phyloP scores from a whole-genome alignment of 169 alveolate genomes.

The Eimeria sp. region DNA sequence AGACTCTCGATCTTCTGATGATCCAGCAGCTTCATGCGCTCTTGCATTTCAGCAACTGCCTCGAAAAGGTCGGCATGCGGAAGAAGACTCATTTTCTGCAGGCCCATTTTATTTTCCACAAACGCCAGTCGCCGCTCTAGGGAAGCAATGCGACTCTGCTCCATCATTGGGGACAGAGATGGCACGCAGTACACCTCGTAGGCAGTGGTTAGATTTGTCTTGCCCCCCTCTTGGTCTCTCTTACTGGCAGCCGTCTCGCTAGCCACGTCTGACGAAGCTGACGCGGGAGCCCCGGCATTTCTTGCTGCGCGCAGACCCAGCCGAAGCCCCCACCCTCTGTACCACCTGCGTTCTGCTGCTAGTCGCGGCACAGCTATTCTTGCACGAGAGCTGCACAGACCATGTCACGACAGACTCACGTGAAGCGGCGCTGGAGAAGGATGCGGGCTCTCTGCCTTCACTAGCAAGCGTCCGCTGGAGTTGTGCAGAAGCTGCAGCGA shows the following conservation, averaged over 20 bases:
- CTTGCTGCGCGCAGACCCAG: background rate
- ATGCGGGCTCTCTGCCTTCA: background rate
- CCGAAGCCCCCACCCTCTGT: background rate
- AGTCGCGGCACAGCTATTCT: background rate
- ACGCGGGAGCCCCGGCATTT: background rate
- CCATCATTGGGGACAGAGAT: constrained; percentile 73
- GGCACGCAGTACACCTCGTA: constrained; percentile 83
- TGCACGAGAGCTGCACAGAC: background rate
- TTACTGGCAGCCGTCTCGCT: background rate
- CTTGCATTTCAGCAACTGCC: constrained; percentile 55
- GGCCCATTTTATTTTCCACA: constrained; percentile 76
- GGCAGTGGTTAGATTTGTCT: constrained; percentile 4
- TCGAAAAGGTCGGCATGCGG: constrained; percentile 76
- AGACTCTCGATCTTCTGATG: constrained; percentile 66
- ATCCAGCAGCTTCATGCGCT: constrained; percentile 70
- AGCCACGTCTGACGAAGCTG: background rate
- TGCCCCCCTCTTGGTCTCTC: background rate
- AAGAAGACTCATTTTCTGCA: constrained; percentile 69
- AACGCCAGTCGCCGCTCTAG: constrained; percentile 79
- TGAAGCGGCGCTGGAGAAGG: background rate
- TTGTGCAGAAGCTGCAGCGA: constrained; percentile 49
- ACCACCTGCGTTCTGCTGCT: constrained; percentile 4
- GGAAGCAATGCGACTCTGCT: constrained; percentile 65
- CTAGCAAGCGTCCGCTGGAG: constrained; percentile 57
- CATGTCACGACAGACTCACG: background rate